Evolutionary conservation across 768 basidiomycete species (phyloP), one percentile per base, ranked within the genome.

Genomic region (Tricholoma matsutake): DNA sequence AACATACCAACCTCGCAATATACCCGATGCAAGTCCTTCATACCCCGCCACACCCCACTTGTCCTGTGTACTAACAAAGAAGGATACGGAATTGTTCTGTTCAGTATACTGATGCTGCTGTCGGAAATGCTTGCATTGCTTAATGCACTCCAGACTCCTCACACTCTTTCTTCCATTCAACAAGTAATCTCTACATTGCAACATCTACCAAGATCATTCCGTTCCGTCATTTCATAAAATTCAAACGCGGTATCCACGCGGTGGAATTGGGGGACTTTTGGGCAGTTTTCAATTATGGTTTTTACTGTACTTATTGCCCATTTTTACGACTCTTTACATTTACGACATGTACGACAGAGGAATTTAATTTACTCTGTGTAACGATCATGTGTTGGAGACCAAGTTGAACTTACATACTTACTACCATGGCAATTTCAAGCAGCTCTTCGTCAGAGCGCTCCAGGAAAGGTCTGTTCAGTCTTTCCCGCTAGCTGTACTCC

Each of bases 11-110:
- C 29, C 51, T 57, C 57, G 53, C 57, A 58, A 43, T 58, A 62
- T 62, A 62, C 61, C 61, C 61, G 47, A n/a, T 32, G 57, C 61
- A 62, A 62, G 61, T 62, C 61, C 18, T 25, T n/a, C 57, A 62
- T 62, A 60, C 59, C 58, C 58, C 43, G 58, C 41, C 54, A 49
- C 58, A 56, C 55, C 56, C 28, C 41, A 56, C 62, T 60, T 60
- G 58, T 57, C 41, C 31, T 31, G 20, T 58, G 61, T 59, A 54
- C 53, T 41, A 34, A 31, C 25, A 20, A 25, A 32, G n/a, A 31
- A 53, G 51, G 51, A 53, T 52, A 37, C 39, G 62, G 55, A 57
- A 54, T 58, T 54, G 29, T 59, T 54, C 37, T 51, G 25, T 29
- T 9, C 31, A 43, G 31, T 52, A 39, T 16, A 35, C 52, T 52